phyloP scores from a whole-genome alignment of 2,329 filamentous ascomycete species.

The Claviceps sp. region DNA sequence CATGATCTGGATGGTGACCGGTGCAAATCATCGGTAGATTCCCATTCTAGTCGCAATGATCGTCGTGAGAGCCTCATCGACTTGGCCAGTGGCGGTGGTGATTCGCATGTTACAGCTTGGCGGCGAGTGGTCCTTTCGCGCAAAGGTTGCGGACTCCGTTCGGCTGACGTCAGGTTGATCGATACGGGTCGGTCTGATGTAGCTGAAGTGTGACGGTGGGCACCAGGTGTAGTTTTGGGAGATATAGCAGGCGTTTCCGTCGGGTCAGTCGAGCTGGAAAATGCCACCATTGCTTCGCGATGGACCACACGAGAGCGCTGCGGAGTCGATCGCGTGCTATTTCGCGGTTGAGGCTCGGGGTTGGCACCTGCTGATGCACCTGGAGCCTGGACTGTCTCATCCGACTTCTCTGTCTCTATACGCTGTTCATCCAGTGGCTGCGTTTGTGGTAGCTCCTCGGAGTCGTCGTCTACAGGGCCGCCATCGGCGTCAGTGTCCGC shows the following conservation, averaged over 20 bases:
- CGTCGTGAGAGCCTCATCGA: constrained; percentile 12
- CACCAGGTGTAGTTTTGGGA: constrained; percentile 22
- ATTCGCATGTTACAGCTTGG: constrained; percentile 12
- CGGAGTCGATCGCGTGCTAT: constrained; percentile 8
- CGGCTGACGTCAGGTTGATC: constrained; percentile 14
- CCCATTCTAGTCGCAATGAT: constrained; percentile 20
- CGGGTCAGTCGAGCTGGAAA: constrained; percentile 27
- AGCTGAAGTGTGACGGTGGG: constrained; percentile 16
- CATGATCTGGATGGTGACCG: constrained; percentile 22
- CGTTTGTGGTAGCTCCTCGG: not conserved
- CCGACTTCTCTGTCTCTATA: not conserved
- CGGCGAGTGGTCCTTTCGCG: constrained; percentile 8
- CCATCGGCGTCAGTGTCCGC: not conserved
- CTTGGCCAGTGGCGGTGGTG: constrained; percentile 14
- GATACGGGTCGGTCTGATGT: constrained; percentile 11
- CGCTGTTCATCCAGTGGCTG: not conserved
- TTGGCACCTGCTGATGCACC: not conserved
- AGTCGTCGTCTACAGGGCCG: not conserved
- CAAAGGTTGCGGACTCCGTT: constrained; percentile 8
- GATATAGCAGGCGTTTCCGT: constrained; percentile 26
- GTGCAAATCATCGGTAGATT: constrained; percentile 36
- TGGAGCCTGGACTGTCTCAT: not conserved
- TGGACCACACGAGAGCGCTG: constrained; percentile 7
- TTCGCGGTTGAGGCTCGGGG: not conserved
- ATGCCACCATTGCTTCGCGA: constrained; percentile 10